Evolutionary conservation across 1,284 basidiomycete genomes (phyloP), one percentile per base, ranked within the genome.

Genomic region (Puccinia coronata): DNA sequence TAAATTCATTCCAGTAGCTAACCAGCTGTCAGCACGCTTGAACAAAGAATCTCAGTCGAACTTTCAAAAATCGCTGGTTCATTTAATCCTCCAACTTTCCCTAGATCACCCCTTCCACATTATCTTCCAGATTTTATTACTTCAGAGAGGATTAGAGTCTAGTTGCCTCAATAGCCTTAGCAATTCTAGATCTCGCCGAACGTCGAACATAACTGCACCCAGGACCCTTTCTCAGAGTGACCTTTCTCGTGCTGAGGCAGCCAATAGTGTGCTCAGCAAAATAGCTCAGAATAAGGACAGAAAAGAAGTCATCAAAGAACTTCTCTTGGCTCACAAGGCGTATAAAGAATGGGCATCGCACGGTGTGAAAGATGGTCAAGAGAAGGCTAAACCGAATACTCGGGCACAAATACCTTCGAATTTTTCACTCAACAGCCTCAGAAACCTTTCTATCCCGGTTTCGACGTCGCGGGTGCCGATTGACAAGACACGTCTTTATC

Each of bases 91-190:
- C 0, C 90, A 92, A 14, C 92, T 99, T 89, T 93, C 92, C 84
- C 87, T 87, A 72, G 94, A 98, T 77, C 97, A 99, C 85, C 96
- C 96, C 0, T 98, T 94, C 87, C 97, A 99, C 85, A 92, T 91
- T 83, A 87, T 98, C 8, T 97, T 96, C 86, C 94, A 96, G 83
- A 90, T 99, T 18, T 94, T 92, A 85, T 93, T 93, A 0, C 86
- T 89, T 1, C 86, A 87, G 39, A 82, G 83, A n/a, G 67, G 70
- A 16, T 72, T 71, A 49, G 71, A 59, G 65, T 76, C 76, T 25
- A 69, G 51, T 28, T 73, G 51, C 34, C 77, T 86, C 63, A 74
- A 83, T 82, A 83, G 83, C 82, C 25, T 63, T 73, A 39, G 71
- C 75, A 59, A 72, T 71, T 70, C 55, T 61, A 77, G 9, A 69